Conservation (phyloP, 2,329 filamentous ascomycete species). For the Coniochaeta pulveracea region DNA sequence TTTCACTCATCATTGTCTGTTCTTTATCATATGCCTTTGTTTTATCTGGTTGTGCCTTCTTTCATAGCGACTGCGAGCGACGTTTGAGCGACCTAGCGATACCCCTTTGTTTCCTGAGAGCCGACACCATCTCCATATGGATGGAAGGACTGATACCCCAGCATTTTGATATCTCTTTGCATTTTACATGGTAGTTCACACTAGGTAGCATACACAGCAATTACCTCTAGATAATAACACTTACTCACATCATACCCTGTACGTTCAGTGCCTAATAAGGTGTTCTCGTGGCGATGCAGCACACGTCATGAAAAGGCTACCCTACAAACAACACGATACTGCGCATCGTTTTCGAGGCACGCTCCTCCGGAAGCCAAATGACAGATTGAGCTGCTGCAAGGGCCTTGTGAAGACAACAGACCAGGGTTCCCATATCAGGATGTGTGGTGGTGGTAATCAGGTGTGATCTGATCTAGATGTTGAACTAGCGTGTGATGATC, state of each 20-base stretch:
- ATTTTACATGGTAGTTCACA: not conserved
- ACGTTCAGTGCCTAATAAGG: not conserved
- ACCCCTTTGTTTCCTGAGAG: not conserved
- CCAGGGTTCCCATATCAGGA: not conserved
- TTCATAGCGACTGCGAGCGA: not conserved
- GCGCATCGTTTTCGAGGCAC: too few species aligned
- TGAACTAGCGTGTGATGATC: constrained; percentile 4
- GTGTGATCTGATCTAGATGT: constrained; percentile 3
- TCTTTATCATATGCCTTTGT: too few species aligned
- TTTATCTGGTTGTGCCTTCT: not conserved
- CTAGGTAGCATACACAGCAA: not conserved
- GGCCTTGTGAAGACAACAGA: too few species aligned
- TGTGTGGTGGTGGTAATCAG: not conserved
- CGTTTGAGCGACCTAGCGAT: constrained; percentile 1
- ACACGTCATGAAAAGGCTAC: not conserved
- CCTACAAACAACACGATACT: not conserved
- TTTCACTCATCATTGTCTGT: not conserved
- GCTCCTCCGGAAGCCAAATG: too few species aligned
- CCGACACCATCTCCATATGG: constrained; percentile 2
- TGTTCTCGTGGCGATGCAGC: constrained; percentile 2
- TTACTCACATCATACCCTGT: not conserved
- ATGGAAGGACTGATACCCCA: too few species aligned
- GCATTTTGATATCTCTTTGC: not conserved
- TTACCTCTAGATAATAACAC: not conserved
- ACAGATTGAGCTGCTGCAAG: too few species aligned